These are phyloP conservation scores for Cyclotella cryptica DNA, from an alignment of 108 stramenopile genomes.

Conservation along the genomic window DNA sequence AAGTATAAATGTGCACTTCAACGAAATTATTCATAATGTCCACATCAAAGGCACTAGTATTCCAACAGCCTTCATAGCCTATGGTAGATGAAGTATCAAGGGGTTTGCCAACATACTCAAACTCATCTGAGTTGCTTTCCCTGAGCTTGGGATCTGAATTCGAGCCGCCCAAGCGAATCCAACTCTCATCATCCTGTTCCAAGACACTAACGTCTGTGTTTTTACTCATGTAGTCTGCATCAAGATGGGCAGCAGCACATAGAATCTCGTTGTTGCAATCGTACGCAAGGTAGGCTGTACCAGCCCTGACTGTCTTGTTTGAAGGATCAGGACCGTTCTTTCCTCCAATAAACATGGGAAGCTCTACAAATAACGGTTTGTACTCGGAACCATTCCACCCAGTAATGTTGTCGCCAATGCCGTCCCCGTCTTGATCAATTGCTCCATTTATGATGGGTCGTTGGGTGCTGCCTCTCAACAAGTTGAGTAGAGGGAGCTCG, in stretches of 20 bases:
- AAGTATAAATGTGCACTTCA: slow-evolving; percentile 6
- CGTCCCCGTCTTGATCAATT: slow-evolving; percentile 9
- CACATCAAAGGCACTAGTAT: background rate
- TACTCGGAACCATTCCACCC: slow-evolving; percentile 14
- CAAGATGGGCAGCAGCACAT: slow-evolving; percentile 9
- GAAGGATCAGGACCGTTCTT: background rate
- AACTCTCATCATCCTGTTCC: background rate
- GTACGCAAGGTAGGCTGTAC: slow-evolving; percentile 12
- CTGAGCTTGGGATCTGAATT: slow-evolving; percentile 1
- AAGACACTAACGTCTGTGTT: background rate
- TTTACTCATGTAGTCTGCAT: background rate
- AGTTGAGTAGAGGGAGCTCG: background rate
- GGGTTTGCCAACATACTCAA: slow-evolving; percentile 8
- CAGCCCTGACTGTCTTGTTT: background rate
- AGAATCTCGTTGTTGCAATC: slow-evolving; percentile 8
- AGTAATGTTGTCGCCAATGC: slow-evolving; percentile 1
- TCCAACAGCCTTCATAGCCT: slow-evolving; percentile 22
- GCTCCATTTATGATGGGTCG: slow-evolving; percentile 1
- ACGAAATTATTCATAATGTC: slow-evolving; percentile 6
- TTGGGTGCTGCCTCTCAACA: background rate
- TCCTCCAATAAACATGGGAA: slow-evolving; percentile 14
- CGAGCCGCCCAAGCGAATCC: slow-evolving; percentile 8
- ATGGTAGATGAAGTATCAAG: background rate
- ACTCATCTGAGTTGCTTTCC: background rate
- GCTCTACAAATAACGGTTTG: background rate